Conservation (phyloP, 306 rosid species). For the Vigna radiata region DNA sequence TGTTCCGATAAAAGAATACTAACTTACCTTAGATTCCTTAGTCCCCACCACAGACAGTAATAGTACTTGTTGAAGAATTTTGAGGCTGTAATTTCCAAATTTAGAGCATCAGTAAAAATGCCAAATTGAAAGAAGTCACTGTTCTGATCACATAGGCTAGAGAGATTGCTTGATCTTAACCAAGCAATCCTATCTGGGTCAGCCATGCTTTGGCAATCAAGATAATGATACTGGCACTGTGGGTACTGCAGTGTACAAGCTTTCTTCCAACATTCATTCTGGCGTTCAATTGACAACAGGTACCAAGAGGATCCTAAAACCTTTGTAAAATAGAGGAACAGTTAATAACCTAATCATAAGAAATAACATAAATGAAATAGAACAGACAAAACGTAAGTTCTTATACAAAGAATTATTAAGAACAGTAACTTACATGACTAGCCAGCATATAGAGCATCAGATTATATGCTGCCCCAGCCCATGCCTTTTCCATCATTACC, state of each 20-base stretch:
- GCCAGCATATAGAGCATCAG: conserved; percentile 68
- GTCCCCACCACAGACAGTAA: conserved; percentile 64
- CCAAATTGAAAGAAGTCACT: conserved; percentile 59
- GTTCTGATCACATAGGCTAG: conserved; percentile 50
- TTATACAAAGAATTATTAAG: conserved; percentile 21
- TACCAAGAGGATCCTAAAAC: conserved; percentile 67
- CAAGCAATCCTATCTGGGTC: conserved; percentile 51
- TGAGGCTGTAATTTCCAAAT: conserved; percentile 46
- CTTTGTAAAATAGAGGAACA: conserved; percentile 43
- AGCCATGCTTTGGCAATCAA: conserved; percentile 48
- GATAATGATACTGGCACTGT: conserved; percentile 50
- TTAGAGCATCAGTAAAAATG: conserved; percentile 58
- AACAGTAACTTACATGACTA: conserved; percentile 61
- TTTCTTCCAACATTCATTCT: conserved; percentile 70
- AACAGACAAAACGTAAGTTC: not conserved
- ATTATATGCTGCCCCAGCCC: conserved; percentile 75
- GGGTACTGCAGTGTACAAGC: conserved; percentile 51
- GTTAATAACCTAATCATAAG: conserved; percentile 25
- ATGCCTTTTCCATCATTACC: conserved; percentile 68
- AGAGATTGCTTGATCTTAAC: conserved; percentile 63
- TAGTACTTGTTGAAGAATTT: conserved; percentile 59
- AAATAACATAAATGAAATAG: not conserved
- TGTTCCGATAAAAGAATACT: not conserved
- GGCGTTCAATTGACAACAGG: conserved; percentile 57
- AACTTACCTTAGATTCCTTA: conserved; percentile 57